These are phyloP conservation scores for Acanthamoeba lugdunensis DNA, from an alignment of 208 protist genomes.

Conservation along the genomic window DNA sequence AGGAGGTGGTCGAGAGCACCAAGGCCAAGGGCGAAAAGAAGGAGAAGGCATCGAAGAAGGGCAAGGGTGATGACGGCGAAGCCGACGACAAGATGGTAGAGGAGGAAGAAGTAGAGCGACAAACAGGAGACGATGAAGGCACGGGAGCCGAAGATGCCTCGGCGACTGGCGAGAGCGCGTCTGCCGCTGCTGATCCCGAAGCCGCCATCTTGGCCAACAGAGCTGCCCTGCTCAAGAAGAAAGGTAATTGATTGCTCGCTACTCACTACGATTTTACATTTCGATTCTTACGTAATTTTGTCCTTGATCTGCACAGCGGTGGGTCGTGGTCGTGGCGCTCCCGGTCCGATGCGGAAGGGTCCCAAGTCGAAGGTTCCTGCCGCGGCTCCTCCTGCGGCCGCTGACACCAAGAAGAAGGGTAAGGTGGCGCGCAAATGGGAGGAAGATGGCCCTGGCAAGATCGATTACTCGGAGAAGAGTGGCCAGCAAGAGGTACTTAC, in stretches of 20 bases:
- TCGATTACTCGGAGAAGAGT: conserved; percentile 8
- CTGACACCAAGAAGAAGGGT: conserved; percentile 24
- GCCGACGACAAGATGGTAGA: not conserved
- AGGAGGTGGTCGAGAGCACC: conserved; percentile 21
- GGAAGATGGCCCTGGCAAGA: conserved; percentile 56
- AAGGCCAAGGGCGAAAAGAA: conserved; percentile 44
- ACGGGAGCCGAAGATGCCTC: not conserved
- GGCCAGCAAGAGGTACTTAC: not conserved
- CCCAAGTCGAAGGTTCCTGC: not conserved
- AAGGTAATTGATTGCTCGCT: not conserved
- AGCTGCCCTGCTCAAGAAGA: conserved; percentile 4
- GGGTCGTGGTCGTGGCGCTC: not conserved
- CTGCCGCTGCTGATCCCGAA: not conserved
- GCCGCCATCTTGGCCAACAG: conserved; percentile 22
- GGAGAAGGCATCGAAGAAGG: conserved; percentile 5
- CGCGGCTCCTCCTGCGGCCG: not conserved
- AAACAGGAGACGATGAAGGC: not conserved
- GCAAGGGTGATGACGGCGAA: not conserved
- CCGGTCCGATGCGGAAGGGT: not conserved
- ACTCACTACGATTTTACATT: not conserved
- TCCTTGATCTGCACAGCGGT: not conserved
- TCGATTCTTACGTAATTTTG: not conserved
- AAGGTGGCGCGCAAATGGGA: not conserved
- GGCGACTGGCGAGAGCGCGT: not conserved
- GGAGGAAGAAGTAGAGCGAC: not conserved